Conservation (phyloP, 768 basidiomycete genomes). For the Suillus fuscotomentosus region DNA sequence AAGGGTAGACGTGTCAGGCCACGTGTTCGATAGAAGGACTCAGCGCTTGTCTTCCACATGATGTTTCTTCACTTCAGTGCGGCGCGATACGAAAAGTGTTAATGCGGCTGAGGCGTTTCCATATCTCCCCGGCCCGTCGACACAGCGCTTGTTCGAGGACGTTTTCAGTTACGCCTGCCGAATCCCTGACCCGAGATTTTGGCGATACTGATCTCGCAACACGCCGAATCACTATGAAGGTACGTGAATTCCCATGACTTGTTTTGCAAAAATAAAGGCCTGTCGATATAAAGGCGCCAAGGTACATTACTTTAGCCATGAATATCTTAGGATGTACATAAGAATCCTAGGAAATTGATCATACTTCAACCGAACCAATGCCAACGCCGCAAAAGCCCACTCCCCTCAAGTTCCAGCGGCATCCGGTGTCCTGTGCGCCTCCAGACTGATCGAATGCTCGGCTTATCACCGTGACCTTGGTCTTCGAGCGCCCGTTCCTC, state of each 20-base stretch:
- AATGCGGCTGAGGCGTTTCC: not conserved
- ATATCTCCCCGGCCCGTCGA: not conserved
- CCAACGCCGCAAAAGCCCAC: slow-evolving; percentile 44
- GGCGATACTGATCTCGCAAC: not conserved
- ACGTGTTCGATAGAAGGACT: not conserved
- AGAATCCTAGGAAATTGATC: not conserved
- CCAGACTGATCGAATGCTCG: slow-evolving; percentile 54
- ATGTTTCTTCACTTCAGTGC: not conserved
- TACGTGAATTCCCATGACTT: not conserved
- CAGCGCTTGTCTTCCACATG: not conserved
- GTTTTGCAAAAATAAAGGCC: not conserved
- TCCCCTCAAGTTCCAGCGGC: slow-evolving; percentile 66
- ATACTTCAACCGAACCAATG: slow-evolving; percentile 12
- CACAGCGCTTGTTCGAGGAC: not conserved
- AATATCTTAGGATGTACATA: not conserved
- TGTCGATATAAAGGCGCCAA: not conserved
- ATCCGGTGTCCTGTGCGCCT: slow-evolving; percentile 46
- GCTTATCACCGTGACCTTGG: slow-evolving; percentile 32
- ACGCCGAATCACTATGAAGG: not conserved
- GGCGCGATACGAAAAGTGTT: not conserved
- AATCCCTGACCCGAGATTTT: not conserved
- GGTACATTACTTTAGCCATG: not conserved
- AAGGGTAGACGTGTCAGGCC: not conserved
- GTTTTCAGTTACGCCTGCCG: not conserved
- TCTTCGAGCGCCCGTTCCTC: slow-evolving; percentile 13